Base-by-base conservation (phyloP, 371 early-diverging fungal species). In the Mucor velutinosus region DNA sequence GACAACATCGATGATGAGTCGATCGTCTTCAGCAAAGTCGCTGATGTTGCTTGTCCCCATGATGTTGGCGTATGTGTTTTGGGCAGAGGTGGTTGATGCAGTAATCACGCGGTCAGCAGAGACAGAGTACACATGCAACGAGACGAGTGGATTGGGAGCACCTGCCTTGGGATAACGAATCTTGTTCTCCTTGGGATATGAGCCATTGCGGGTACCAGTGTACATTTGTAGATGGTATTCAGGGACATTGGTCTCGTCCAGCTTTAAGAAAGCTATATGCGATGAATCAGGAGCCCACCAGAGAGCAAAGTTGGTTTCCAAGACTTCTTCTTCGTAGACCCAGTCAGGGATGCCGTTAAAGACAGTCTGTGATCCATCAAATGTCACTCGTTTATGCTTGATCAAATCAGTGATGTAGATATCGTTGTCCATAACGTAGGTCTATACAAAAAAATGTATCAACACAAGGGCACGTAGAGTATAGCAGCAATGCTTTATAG, bases 241-340 rank as follows among this genome's bases (percentile, higher is more conserved):
- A 19, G 93, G 93, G 0, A 97, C 96, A 2, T 75, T 72, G 2
- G 91, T 85, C 62, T 97, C 97, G 74, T 96, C 90, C 60, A 95
- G 86, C 27, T 91, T 89, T 60, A 97, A 69, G 75, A 87, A 97
- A 0, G 94, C 95, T 29, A 97, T 58, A n/a, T 86, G 83, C n/a
- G 79, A 81, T 5, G 89, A 91, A 62, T 93, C 93, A 2, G 94
- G 93, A 8, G 95, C 91, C 92, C 96, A 96, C 95, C 95, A 96
- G 27, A 93, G 73, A 8, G 95, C 90, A 25, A 79, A 80, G 11
- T 89, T 82, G 0, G 83, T 69, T 1, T 74, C 81, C 32, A 92
- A 86, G 1, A 97, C 93, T 72, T 97, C 97, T 76, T 97, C 97
- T 78, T 97, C 98, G 63, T 97, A 97, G 3, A 97, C 96, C 98